phyloP scores from a whole-genome alignment of 352 stramenopile genomes.

The Phytophthora capsici region DNA sequence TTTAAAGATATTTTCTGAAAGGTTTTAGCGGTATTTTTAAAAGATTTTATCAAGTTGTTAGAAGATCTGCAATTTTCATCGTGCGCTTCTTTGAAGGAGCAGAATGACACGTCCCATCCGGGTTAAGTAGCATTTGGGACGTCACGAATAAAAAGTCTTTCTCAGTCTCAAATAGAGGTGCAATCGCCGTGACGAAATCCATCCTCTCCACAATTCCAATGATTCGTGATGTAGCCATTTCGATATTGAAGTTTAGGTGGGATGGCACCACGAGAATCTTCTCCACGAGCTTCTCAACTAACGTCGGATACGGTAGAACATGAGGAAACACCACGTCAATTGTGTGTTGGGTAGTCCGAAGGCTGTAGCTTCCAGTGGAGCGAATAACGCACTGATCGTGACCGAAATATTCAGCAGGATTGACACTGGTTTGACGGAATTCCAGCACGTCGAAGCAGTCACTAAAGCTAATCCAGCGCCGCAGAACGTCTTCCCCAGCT shows the following conservation, averaged over 20 bases:
- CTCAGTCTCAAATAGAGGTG: slow-evolving; percentile 1
- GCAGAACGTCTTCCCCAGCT: background rate
- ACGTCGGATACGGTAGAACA: background rate
- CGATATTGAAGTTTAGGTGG: slow-evolving; percentile 12
- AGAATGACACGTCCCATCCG: too few species aligned
- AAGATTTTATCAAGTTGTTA: slow-evolving; percentile 1
- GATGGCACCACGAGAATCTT: slow-evolving; percentile 12
- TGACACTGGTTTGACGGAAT: slow-evolving; percentile 17
- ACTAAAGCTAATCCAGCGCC: background rate
- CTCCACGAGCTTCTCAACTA: slow-evolving; percentile 8
- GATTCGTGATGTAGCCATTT: slow-evolving; percentile 5
- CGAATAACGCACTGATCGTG: slow-evolving; percentile 8
- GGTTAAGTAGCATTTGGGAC: slow-evolving; percentile 3
- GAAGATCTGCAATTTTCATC: slow-evolving; percentile 19
- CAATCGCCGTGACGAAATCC: slow-evolving; percentile 11
- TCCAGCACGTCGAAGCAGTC: slow-evolving; percentile 25
- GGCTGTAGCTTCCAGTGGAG: slow-evolving; percentile 21
- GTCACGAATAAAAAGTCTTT: slow-evolving; percentile 20
- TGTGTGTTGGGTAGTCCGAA: slow-evolving; percentile 19
- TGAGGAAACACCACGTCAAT: slow-evolving; percentile 25
- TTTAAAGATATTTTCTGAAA: too few species aligned
- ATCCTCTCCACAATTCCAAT: slow-evolving; percentile 11
- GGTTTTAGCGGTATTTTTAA: too few species aligned
- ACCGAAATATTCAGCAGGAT: slow-evolving; percentile 5
- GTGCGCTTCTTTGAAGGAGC: slow-evolving; percentile 2